Conservation (phyloP, 169 alveolate genomes). For the Plasmodium chabaudi region DNA sequence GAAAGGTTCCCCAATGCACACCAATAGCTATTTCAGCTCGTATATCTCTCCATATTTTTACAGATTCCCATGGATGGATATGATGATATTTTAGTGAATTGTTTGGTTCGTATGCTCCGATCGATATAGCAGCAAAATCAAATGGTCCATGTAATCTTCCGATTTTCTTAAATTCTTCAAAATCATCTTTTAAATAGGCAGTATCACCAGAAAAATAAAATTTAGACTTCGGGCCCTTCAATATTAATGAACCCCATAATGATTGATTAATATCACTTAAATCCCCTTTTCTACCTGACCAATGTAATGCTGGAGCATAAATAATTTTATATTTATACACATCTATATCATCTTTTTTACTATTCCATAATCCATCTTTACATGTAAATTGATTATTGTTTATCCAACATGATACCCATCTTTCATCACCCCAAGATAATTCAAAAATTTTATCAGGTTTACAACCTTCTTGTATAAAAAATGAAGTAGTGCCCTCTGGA, state of each 20-base stretch:
- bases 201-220: conserved; percentile 71
- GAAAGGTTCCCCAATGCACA: conserved; percentile 69
- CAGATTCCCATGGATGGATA: conserved; percentile 76
- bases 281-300: conserved; percentile 64
- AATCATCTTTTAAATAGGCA: conserved; percentile 59
- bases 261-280: conserved; percentile 58
- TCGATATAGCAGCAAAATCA: conserved; percentile 59
- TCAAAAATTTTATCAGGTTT: conserved; percentile 53
- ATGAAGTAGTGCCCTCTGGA: conserved; percentile 44
- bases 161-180: conserved; percentile 68
- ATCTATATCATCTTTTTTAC: conserved; percentile 26
- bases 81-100: conserved; percentile 57
- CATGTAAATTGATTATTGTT: conserved; percentile 33
- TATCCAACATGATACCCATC: conserved; percentile 72
- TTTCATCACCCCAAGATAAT: conserved; percentile 71
- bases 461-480: conserved; percentile 62
- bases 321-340: conserved; percentile 47
- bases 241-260: conserved; percentile 71
- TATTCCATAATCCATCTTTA: conserved; percentile 69
- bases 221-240: conserved; percentile 56
- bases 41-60: conserved; percentile 66
- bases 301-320: conserved; percentile 65
- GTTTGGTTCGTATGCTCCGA: conserved; percentile 73
- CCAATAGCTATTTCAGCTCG: conserved; percentile 57
- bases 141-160: conserved; percentile 68